Percentiles rank a stretch among this genome's conserved stretches.
Conservation (phyloP, 306 rosid species). For the Quercus gilva region DNA sequence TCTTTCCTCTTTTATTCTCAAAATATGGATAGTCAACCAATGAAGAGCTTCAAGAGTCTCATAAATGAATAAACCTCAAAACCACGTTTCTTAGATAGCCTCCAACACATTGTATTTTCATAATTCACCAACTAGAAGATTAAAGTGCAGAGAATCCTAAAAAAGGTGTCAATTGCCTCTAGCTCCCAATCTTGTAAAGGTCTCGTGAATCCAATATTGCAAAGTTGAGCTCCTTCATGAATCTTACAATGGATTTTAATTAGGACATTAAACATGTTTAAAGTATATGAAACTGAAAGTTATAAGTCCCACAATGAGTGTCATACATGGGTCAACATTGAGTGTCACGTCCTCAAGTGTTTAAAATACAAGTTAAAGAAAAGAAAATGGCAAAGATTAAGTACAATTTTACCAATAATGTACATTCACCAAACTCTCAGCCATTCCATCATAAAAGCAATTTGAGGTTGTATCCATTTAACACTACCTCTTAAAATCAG, state of each 20-base stretch:
- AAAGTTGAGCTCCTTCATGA: not conserved
- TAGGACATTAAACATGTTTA: not conserved
- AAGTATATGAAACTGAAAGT: not conserved
- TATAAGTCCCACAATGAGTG: not conserved
- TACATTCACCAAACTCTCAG: too few species aligned
- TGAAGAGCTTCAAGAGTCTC: not conserved
- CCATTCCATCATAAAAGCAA: too few species aligned
- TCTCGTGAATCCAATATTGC: not conserved
- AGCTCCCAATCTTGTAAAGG: not conserved
- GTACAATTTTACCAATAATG: too few species aligned
- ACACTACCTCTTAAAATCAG: not conserved
- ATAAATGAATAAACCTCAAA: not conserved
- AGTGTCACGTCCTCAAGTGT: not conserved
- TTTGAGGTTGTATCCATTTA: not conserved
- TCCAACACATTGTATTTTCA: too few species aligned
- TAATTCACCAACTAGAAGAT: too few species aligned
- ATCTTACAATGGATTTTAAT: too few species aligned
- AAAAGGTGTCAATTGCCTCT: not conserved
- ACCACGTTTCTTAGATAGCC: too few species aligned
- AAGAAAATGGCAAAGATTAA: too few species aligned
- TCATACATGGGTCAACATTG: not conserved
- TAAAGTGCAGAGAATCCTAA: too few species aligned
- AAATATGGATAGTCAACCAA: not conserved
- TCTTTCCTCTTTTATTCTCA: not conserved
- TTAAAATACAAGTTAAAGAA: not conserved